Conservation (phyloP, 306 rosid genomes). For the Carpinus fangiana region DNA sequence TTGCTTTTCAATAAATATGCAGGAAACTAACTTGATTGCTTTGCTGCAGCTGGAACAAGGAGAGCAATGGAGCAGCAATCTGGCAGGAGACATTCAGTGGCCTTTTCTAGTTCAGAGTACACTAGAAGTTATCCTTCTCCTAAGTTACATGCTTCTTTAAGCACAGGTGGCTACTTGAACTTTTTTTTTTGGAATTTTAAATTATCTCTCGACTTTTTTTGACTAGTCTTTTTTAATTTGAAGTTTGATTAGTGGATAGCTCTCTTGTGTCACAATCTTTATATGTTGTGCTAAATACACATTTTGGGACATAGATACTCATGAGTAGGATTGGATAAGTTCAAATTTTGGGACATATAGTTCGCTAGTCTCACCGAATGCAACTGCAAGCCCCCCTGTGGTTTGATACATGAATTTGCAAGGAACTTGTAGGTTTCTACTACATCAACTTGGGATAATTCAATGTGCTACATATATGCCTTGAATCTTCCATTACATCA, state of each 20-base stretch:
- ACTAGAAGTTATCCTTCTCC: slow-evolving; percentile 56
- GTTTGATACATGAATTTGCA: neutral
- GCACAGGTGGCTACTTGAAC: slow-evolving; percentile 53
- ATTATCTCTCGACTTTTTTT: neutral
- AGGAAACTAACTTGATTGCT: slow-evolving; percentile 9
- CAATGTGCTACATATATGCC: neutral
- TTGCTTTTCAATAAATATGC: neutral
- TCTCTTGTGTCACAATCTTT: neutral
- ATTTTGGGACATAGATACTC: neutral
- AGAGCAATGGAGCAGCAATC: slow-evolving; percentile 57
- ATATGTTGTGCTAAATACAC: neutral
- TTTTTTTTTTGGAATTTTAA: neutral
- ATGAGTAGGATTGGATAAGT: neutral
- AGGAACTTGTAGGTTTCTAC: neutral
- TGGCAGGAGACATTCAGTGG: slow-evolving; percentile 56
- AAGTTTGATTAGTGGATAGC: neutral
- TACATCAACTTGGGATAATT: neutral
- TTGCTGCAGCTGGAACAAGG: slow-evolving; percentile 57
- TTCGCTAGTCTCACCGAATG: neutral
- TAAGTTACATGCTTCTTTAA: slow-evolving; percentile 55
- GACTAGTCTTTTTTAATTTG: neutral
- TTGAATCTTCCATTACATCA: neutral
- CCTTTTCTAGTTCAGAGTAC: slow-evolving; percentile 54
- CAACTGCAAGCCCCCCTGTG: neutral
- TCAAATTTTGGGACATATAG: neutral